Base-by-base conservation (phyloP, 768 basidiomycete species). In the Pisolithus sp. region DNA sequence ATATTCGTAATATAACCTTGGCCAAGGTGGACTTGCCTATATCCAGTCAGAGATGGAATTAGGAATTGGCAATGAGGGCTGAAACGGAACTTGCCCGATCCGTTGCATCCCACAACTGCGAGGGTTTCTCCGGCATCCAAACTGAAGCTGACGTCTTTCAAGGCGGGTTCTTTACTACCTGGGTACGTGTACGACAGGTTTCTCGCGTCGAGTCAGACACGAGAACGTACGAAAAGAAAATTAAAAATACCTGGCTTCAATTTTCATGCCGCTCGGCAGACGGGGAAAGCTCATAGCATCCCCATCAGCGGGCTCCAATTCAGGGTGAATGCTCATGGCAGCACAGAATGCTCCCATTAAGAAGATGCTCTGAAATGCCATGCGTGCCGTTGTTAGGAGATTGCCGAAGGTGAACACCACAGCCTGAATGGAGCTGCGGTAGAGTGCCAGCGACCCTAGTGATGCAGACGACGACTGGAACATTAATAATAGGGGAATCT, bases 1-100 rank as follows among this genome's bases (percentile, higher is more conserved):
- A 64, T 54, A 93, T 82, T 41, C 91, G 85, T 17, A 92, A 74
- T 24, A 94, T 71, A 44, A 90, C 76, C 60, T 89, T 89, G 2
- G 89, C 86, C 42, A 93, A 80, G 1, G 91, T 94, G 7, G 89
- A 89, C 73, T 94, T 94, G 24, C 89, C 88, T 90, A 48, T 51
- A 56, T 51, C n/a, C 15, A 37, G 20, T 31, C 21, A 48, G 24
- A 23, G 34, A 42, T 18, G 38, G 24, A 53, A 24, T 44, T 13
- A 45, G 37, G 53, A 24, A 50, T 37, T 53, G 46, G 50, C 48
- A 57, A 52, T 49, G 49, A 52, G 56, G 26, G 46, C 53, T 49
- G 44, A 49, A 34, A 31, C 50, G 62, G 56, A 46, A 66, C 75
- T 65, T 66, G 79, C 88, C 88, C 57, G 87, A 90, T 56, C 88